Conservation (phyloP, 768 basidiomycete species). For the Termitomyces sp. region DNA sequence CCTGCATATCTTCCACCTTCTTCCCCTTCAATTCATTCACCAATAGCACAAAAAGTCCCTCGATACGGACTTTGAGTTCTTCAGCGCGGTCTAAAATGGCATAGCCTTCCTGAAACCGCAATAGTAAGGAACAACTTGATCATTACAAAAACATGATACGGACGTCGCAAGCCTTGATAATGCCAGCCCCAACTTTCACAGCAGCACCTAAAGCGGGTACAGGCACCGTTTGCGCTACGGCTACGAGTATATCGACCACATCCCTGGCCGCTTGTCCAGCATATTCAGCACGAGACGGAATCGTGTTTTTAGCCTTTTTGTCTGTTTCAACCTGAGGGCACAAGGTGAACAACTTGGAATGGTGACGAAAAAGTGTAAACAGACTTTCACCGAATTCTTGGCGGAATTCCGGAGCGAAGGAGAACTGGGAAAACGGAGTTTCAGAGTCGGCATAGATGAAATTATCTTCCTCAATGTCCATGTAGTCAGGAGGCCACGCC, state of each 20-base stretch:
- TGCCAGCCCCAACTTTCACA: neutral
- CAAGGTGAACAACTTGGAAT: neutral
- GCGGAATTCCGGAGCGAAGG: neutral
- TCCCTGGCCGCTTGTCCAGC: constrained; percentile 3
- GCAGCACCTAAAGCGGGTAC: constrained; percentile 1
- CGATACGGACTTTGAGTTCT: constrained; percentile 6
- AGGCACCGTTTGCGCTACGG: constrained; percentile 5
- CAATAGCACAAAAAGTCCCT: neutral
- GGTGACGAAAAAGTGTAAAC: neutral
- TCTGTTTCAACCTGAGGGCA: neutral
- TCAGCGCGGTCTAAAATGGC: constrained; percentile 4
- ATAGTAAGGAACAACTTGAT: neutral
- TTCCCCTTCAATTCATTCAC: constrained; percentile 9
- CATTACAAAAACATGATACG: neutral
- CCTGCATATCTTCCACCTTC: neutral
- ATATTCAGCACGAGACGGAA: neutral
- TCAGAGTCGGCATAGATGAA: neutral
- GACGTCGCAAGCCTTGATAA: constrained; percentile 8
- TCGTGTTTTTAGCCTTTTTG: neutral
- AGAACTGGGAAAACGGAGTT: neutral
- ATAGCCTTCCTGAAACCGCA: neutral
- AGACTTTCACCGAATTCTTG: neutral
- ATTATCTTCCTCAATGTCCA: neutral
- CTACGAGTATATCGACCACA: neutral
- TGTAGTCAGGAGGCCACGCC: neutral